Conservation (phyloP, 2,329 filamentous ascomycete species). For the Corynespora cassiicola region DNA sequence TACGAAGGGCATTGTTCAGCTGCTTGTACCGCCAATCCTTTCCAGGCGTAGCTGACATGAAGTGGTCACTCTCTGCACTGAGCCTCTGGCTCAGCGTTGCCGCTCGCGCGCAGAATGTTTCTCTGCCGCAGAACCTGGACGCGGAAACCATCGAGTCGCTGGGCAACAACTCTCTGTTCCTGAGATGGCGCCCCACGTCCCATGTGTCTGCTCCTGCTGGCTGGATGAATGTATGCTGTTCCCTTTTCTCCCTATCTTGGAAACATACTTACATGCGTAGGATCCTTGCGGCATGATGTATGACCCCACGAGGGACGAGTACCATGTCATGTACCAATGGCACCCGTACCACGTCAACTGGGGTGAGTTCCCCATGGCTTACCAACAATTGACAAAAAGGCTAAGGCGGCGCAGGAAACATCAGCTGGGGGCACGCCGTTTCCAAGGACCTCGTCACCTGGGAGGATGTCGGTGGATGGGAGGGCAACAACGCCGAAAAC, state of each 20-base stretch:
- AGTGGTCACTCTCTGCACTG: slow-evolving; percentile 27
- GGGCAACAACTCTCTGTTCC: slow-evolving; percentile 58
- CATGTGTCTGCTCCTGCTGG: slow-evolving; percentile 57
- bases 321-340: slow-evolving; percentile 63
- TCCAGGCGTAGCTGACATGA: slow-evolving; percentile 24
- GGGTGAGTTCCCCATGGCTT: slow-evolving; percentile 29
- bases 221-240: slow-evolving; percentile 51
- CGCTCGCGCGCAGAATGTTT: slow-evolving; percentile 25
- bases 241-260: neutral
- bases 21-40: neutral
- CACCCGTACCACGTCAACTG: slow-evolving; percentile 56
- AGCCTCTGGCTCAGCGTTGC: slow-evolving; percentile 30
- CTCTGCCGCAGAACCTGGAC: slow-evolving; percentile 32
- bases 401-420: slow-evolving; percentile 41
- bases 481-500: slow-evolving; percentile 47
- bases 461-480: slow-evolving; percentile 55
- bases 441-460: slow-evolving; percentile 57
- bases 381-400: neutral
- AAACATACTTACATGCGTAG: slow-evolving; percentile 35
- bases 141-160: slow-evolving; percentile 33
- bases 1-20: neutral
- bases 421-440: slow-evolving; percentile 55
- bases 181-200: slow-evolving; percentile 54
- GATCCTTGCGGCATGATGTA: slow-evolving; percentile 60
- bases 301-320: slow-evolving; percentile 54